These are phyloP conservation scores for Metschnikowia lunata DNA, from an alignment of 805 yeast species.

Conservation along the genomic window DNA sequence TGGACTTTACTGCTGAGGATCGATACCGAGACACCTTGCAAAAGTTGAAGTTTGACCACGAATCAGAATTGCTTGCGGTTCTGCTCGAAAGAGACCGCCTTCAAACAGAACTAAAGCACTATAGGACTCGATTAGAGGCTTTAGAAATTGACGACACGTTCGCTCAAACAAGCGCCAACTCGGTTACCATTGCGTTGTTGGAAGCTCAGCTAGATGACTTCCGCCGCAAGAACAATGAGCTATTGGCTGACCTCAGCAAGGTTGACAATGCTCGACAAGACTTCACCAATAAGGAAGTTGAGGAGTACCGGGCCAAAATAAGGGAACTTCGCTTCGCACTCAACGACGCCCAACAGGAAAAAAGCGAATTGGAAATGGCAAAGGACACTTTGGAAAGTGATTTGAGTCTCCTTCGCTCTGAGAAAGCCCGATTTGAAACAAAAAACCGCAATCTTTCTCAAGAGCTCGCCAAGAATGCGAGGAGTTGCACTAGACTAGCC, in stretches of 20 bases:
- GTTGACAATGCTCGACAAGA: constrained; percentile 1
- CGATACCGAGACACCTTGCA: constrained; percentile 17
- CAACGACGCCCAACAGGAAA: constrained; percentile 9
- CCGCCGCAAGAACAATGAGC: constrained; percentile 23
- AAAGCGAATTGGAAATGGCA: constrained; percentile 21
- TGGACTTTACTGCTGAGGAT: constrained; percentile 7
- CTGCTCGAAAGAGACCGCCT: constrained; percentile 36
- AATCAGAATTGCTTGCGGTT: constrained; percentile 33
- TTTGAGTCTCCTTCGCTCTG: constrained; percentile 23
- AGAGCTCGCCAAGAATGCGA: constrained; percentile 28
- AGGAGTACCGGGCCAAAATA: constrained; percentile 5
- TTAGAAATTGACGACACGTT: constrained; percentile 14
- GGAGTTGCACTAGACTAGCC: constrained; percentile 29
- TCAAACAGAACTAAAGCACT: constrained; percentile 30
- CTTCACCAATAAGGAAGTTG: constrained; percentile 2
- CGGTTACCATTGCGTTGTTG: constrained; percentile 20
- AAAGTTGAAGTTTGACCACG: constrained; percentile 30
- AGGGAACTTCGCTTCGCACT: constrained; percentile 11
- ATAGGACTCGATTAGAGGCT: constrained; percentile 27
- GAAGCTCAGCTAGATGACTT: constrained; percentile 34
- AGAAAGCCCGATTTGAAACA: constrained; percentile 28
- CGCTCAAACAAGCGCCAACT: constrained; percentile 3
- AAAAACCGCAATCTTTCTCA: constrained; percentile 24
- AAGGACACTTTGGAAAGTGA: constrained; percentile 28
- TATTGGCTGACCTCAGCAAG: constrained; percentile 19